These are phyloP conservation scores for Juglanconis sp. DNA, from an alignment of 2,329 filamentous ascomycete species.

Conservation along the genomic window DNA sequence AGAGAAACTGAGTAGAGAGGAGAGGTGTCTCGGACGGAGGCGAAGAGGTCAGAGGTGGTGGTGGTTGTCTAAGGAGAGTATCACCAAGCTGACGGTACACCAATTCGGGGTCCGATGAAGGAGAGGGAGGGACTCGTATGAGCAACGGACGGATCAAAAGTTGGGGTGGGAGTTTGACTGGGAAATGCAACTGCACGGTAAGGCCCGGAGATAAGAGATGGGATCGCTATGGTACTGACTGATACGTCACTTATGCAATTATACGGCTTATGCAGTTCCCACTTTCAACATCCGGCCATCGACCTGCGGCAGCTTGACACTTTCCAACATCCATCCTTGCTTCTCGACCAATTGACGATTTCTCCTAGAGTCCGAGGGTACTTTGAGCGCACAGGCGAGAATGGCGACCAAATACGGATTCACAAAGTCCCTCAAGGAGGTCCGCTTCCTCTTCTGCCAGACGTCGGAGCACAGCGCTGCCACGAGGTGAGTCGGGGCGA, in stretches of 20 bases:
- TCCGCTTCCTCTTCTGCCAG: conserved; percentile 97
- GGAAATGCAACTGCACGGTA: background rate
- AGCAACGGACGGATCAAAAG: conserved; percentile 2
- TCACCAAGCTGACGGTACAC: background rate
- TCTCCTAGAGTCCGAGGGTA: background rate
- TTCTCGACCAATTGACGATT: conserved; percentile 22
- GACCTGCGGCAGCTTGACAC: background rate
- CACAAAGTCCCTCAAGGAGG: conserved; percentile 82
- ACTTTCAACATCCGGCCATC: background rate
- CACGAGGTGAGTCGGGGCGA: conserved; percentile 62
- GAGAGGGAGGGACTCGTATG: background rate
- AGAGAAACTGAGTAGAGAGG: background rate
- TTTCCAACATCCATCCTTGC: conserved; percentile 15
- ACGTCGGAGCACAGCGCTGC: conserved; percentile 86
- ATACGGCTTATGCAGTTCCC: background rate
- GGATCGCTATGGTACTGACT: background rate
- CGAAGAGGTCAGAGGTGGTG: background rate
- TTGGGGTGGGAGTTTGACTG: background rate
- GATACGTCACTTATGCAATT: conserved; percentile 1
- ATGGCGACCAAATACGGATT: conserved; percentile 97
- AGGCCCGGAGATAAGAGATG: conserved; percentile 12
- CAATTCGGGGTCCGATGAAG: conserved; percentile 15
- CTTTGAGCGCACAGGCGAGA: conserved; percentile 27
- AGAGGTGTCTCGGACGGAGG: background rate
- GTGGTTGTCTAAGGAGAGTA: background rate